Base-by-base conservation (phyloP, 108 stramenopile genomes). In the Mayamaea pseudoterrestris region DNA sequence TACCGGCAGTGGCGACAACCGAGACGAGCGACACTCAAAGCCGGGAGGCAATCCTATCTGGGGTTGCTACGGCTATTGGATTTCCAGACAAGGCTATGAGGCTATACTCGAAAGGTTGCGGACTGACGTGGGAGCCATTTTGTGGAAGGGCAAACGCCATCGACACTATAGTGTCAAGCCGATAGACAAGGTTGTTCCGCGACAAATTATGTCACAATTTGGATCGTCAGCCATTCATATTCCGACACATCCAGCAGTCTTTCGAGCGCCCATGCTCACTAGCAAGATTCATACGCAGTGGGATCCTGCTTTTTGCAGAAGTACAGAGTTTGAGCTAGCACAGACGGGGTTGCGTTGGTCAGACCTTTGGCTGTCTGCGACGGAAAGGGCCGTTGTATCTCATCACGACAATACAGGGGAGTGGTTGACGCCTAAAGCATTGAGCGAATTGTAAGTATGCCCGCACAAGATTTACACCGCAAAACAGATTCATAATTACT, bases 111-210 rank as follows among this genome's bases (percentile, higher is more conserved):
- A 55, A 0, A 57, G 47, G 7, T 58, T 92, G 13, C 75, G 67
- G 47, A 69, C 66, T 11, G 90, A 92, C 59, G 79, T 92, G 14
- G 84, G 85, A 1, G 62, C 82, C 8, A 51, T 87, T 31, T 48
- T 92, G 54, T 92, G 83, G 84, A 79, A 80, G 51, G 80, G 85
- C 3, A 92, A 87, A 47, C 64, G 78, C 30, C 74, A 70, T 65
- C 65, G 79, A 49, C 59, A 66, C 2, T 87, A 84, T 51, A 34
- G 48, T 12, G 84, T 81, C 17, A 92, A 92, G 51, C 78, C 84
- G 3, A 76, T 85, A 22, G 90, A 92, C 60, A 86, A 86, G 44
- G 65, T 87, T 2, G 21, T 92, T n/a, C 90, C 90, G 4, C 68
- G 84, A 26, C 58, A 59, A 45, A 51, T 77, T 12, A 42, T 55